phyloP scores from a whole-genome alignment of 169 alveolate genomes.

The Cryptosporidium ubiquitum region DNA sequence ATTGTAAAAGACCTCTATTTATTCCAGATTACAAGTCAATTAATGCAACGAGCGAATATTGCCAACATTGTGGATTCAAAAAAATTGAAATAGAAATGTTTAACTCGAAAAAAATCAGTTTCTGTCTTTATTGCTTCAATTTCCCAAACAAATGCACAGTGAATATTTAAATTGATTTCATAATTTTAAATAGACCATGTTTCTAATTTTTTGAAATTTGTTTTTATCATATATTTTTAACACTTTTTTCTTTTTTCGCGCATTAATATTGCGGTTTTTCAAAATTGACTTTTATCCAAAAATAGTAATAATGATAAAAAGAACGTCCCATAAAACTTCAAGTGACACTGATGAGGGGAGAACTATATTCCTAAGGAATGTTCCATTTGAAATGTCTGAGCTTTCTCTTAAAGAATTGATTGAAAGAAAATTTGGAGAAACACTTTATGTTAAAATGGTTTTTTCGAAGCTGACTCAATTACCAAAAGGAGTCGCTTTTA shows the following conservation, averaged over 20 bases:
- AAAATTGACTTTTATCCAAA: not conserved
- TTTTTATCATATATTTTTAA: not conserved
- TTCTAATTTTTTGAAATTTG: not conserved
- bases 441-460: constrained; percentile 29
- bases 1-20: constrained; percentile 12
- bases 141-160: not conserved
- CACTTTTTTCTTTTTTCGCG: not conserved
- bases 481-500: constrained; percentile 72
- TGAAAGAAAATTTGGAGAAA: constrained; percentile 46
- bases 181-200: not conserved
- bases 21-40: not conserved
- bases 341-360: constrained; percentile 37
- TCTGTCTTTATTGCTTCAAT: constrained; percentile 12
- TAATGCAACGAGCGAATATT: not conserved
- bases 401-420: constrained; percentile 10
- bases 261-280: not conserved
- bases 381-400: constrained; percentile 66
- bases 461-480: constrained; percentile 30
- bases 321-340: not conserved
- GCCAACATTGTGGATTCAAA: constrained; percentile 8
- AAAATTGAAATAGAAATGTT: not conserved
- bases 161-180: not conserved
- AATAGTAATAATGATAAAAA: not conserved
- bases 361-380: constrained; percentile 63
- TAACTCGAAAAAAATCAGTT: not conserved